Base-by-base conservation (phyloP, 495 filamentous ascomycete species). In the Penicilliopsis zonata region DNA sequence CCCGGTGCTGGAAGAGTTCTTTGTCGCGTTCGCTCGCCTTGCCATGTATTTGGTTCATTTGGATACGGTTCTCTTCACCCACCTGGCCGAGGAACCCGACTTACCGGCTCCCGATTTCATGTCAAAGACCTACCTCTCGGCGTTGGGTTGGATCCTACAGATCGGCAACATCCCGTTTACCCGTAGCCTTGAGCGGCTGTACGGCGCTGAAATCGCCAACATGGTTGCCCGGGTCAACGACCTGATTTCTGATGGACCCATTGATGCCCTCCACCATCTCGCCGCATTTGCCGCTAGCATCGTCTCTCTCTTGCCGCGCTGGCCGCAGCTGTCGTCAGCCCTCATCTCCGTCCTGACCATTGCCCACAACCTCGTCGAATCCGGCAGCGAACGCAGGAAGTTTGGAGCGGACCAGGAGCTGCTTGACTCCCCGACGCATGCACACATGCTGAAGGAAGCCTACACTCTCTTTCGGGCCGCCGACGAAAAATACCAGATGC, bases 31-130 rank as follows among this genome's bases (percentile, higher is more conserved):
- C 34, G 49, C 49, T 18, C 47, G 43, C 9, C 41, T 66, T 13
- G 36, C 56, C 3, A 30, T 62, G 5, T 60, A 60, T 19, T 36
- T 66, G 12, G 27, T 63, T 15, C 35, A 34, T n/a, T 33, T 59
- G 35, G 62, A 66, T 33, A 55, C 31, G 19, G 4, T 37, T 7
- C 13, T 43, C 10, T 31, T 63, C 28, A 38, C 32, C 10, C 44
- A 47, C 13, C 18, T 50, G 12, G 25, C 38, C 14, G 38, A 51
- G n/a, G 50, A 52, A 10, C 21, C 46, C 8, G 51, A 61, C 5
- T 7, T 41, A 6, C 48, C 43, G 21, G 35, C 31, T 10, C 31
- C 42, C 1, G 50, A 58, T 3, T 35, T 46, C 13, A 31, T 59
- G 17, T 52, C 49, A 5, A 47, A 42, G 22, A 24, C 28, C 9